Evolutionary conservation across 495 filamentous ascomycete species (phyloP).

Genomic region (Geoglossum glabrum): DNA sequence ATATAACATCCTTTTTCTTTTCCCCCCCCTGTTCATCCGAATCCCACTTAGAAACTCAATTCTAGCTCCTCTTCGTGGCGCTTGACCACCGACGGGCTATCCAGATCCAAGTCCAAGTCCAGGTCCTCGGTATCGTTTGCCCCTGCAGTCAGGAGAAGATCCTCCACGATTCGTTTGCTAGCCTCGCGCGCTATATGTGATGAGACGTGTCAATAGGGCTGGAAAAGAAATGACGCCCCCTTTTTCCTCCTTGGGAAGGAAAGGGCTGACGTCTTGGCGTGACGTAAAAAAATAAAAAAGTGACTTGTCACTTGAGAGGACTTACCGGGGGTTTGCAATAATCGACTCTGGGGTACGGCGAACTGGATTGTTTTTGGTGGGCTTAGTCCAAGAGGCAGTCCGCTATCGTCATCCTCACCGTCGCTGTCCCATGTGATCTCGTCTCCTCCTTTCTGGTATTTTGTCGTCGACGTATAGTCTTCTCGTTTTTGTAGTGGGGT

Average conservation of each 20-base stretch:
- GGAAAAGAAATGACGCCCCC: too few relatives aligned
- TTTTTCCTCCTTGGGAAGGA: too few relatives aligned
- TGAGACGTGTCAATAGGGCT: too few relatives aligned
- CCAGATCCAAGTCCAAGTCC: constrained; percentile 10
- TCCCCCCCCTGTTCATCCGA: too few relatives aligned
- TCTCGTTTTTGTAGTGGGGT: neutral
- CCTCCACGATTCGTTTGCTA: constrained; percentile 75
- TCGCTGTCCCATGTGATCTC: constrained; percentile 40
- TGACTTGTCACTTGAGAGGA: constrained; percentile 1
- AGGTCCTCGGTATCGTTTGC: constrained; percentile 32
- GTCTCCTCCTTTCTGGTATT: constrained; percentile 11
- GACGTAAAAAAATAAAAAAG: neutral
- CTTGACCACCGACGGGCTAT: neutral
- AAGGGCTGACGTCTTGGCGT: too few relatives aligned
- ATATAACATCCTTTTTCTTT: neutral
- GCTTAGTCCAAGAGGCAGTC: constrained; percentile 47
- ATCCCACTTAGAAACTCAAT: neutral
- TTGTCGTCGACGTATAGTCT: too few relatives aligned
- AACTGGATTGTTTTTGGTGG: constrained; percentile 98
- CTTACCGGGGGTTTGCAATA: constrained; percentile 83
- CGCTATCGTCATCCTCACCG: constrained; percentile 34
- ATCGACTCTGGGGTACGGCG: constrained; percentile 62
- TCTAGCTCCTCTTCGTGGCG: neutral
- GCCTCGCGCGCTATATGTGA: constrained; percentile 90
- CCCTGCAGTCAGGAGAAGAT: constrained; percentile 71